Conservation (phyloP, 2,329 filamentous ascomycete species). For the Penicillium sp. region DNA sequence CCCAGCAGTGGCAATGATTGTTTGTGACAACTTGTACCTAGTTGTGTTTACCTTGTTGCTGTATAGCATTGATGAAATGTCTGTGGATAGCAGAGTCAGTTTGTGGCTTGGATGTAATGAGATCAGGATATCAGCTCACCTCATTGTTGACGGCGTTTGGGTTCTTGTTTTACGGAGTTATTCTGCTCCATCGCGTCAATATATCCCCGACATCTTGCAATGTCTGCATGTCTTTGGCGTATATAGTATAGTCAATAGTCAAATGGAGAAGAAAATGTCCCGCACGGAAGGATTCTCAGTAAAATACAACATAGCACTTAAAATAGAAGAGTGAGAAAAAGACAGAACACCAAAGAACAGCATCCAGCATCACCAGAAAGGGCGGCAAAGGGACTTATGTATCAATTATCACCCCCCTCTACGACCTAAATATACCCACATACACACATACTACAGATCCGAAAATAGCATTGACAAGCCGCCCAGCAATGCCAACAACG, state of each 20-base stretch:
- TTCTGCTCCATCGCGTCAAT: not conserved
- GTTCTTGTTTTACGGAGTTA: not conserved
- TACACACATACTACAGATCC: not conserved
- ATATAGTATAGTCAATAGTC: slow-evolving; percentile 1
- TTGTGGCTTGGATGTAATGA: not conserved
- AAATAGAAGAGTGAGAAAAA: not conserved
- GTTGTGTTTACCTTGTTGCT: not conserved
- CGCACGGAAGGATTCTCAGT: not conserved
- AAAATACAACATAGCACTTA: not conserved
- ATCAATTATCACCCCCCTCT: not conserved
- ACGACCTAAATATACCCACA: not conserved
- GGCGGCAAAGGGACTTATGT: not conserved
- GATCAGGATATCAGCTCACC: slow-evolving; percentile 3
- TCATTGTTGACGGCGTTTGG: slow-evolving; percentile 9
- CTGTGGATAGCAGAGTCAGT: not conserved
- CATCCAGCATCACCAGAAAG: too few species aligned
- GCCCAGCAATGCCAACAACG: not conserved
- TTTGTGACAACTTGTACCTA: not conserved
- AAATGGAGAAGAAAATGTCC: not conserved
- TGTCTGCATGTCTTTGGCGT: slow-evolving; percentile 8
- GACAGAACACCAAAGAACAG: too few species aligned
- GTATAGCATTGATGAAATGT: not conserved
- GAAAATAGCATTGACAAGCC: slow-evolving; percentile 9
- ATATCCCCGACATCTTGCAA: slow-evolving; percentile 9
- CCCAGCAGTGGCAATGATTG: slow-evolving; percentile 1